Evolutionary conservation across 2,329 filamentous ascomycete genomes (phyloP), one percentile per base, ranked within the genome.

Genomic region (Chrysosporium keratinophilum): DNA sequence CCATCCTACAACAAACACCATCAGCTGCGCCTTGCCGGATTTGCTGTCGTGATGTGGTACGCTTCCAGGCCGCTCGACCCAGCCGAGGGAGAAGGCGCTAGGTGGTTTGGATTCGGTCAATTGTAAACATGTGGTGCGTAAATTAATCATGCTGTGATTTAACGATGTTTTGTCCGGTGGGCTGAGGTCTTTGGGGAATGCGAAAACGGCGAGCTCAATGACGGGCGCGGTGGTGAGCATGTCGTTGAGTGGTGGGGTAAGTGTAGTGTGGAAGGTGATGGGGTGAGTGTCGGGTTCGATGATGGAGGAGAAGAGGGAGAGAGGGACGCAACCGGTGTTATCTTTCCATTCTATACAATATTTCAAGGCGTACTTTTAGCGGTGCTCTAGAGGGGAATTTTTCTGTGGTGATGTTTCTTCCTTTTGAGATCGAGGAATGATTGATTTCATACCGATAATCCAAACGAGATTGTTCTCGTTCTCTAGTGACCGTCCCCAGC

Each of bases 1-100:
- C 78, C 78, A 81, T 4, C 77, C 78, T 52, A 78, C 65, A 15
- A 69, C 67, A n/a, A 71, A 55, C 3, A 74, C 59, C 59, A 71
- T 71, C 53, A 72, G 63, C 52, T 70, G 69, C 10, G 71, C 75
- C 59, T 71, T 63, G 2, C 69, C 69, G 14, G 65, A 71, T 37
- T 57, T 63, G 60, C 72, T 74, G 65, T 54, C 67, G 61, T 39
- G 61, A 64, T 60, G 65, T 28, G 60, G 39, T 39, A 68, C 54
- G 31, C 40, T 60, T 19, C 63, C 63, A 0, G 70, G 70, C 17
- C 69, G 59, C 34, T 69, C 67, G 7, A 71, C 59, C 56, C 69
- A 65, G 1, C 67, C 70, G 59, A 69, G 64, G 1, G 65, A 56
- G 60, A 69, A 70, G 3, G 64, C 65, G 12, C 17, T 33, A n/a